Base-by-base conservation (phyloP, 1,284 basidiomycete species). In the Sphagnurus paluster region DNA sequence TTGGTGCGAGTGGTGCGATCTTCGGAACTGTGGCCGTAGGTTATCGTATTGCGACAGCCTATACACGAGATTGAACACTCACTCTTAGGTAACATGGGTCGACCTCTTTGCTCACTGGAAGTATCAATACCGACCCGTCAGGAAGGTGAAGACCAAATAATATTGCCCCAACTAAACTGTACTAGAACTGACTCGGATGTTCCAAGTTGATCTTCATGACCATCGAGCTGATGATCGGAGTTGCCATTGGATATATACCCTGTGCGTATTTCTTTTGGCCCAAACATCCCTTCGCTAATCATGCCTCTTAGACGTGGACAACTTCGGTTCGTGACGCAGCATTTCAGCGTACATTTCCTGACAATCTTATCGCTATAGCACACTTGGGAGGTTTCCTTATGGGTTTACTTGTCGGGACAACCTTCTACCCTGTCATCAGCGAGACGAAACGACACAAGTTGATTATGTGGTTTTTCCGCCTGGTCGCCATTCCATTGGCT, bases 91-190 rank as follows among this genome's bases (percentile, higher is more conserved):
- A 16, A 83, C 82, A 16, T 90, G 87, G 78, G 85, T 97, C 1
- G 96, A 99, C 62, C 70, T 99, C 24, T 75, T 92, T 39, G 84
- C 94, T 20, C 96, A 99, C 61, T 98, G 95, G 95, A 79, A 82
- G 57, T 89, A 93, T 60, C 84, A 93, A 40, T 83, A 87, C 57
- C 75, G 82, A 48, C 94, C 93, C 9, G 80, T 76, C 20, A 76
- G 83, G 52, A 91, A 84, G 76, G 90, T 88, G 49, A 58, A 44
- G 56, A 37, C 4, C 3, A 4, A 34, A 38, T 33, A n/a, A n/a
- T n/a, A n/a, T n/a, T n/a, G n/a, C 11, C 38, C n/a, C 16, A 14
- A 4, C 10, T 11, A 9, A 13, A 33, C 20, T 30, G 40, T 6
- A 19, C 11, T n/a, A 24, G 30, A 37, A 46, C 16, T 17, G 17